Evolutionary conservation across 1,284 basidiomycete genomes (phyloP), one percentile per base, ranked within the genome.

Genomic region (Irpex sp.): DNA sequence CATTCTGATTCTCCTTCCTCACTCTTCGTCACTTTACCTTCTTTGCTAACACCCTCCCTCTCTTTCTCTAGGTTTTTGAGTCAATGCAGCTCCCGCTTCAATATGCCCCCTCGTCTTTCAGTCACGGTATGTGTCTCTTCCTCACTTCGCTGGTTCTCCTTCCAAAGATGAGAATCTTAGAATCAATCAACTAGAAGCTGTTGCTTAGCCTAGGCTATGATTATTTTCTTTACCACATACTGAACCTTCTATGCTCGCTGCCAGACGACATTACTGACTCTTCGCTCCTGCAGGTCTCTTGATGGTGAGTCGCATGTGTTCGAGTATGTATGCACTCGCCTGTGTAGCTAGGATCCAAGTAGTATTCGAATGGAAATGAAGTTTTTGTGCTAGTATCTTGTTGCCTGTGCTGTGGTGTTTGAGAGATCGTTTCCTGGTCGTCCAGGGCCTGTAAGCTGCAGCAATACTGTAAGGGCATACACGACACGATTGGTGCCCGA

Each of bases 181-280:
- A 81, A 74, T 78, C 21, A 56, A 88, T 88, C 88, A 89, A 90
- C 88, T 90, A 90, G 88, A 90, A 89, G 87, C 88, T 90, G 88
- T 90, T 90, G 74, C 84, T 88, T 83, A 90, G 86, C 83, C 81
- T 79, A 72, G 79, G 84, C 84, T 62, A 79, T 83, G 88, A 88
- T 85, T 84, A 76, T 65, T 36, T 34, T 56, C 78, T 65, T 49
- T 21, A 51, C 47, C 62, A 17, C 21, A 57, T 63, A 62, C 70
- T 73, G 71, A 73, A 65, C 58, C 38, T 55, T 58, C 19, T 11
- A 11, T 56, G 51, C 59, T 47, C 13, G 57, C 26, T 5, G 21
- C 8, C 36, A 19, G 44, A 8, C n/a, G 49, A 11, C 38, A 52
- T 31, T 38, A 44, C 40, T 44, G 40, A 44, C 40, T 44, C 40